phyloP scores from a whole-genome alignment of 805 yeast genomes.

The Saitoella complicata region DNA sequence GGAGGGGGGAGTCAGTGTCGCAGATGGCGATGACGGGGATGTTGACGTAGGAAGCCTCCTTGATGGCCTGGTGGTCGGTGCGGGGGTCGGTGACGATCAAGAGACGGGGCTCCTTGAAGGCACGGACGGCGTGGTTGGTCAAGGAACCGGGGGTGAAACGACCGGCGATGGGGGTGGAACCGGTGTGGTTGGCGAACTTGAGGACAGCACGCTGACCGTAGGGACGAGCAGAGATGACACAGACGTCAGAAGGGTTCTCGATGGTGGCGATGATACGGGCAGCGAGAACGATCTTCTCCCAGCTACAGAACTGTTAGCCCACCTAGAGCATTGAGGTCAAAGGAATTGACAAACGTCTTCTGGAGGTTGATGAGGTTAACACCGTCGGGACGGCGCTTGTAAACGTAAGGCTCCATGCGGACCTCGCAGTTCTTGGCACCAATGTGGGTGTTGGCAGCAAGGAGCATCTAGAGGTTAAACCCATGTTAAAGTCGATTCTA shows the following conservation, averaged over 20 bases:
- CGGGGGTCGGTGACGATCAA: slow-evolving; percentile 99
- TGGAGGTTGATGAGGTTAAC: slow-evolving; percentile 95
- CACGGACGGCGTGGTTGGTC: slow-evolving; percentile 99
- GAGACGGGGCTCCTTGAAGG: slow-evolving; percentile 99
- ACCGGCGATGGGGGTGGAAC: slow-evolving; percentile 99
- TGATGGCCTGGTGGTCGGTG: slow-evolving; percentile 99
- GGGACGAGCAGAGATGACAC: slow-evolving; percentile 97
- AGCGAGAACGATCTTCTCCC: slow-evolving; percentile 94
- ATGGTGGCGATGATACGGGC: slow-evolving; percentile 99
- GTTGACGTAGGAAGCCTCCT: slow-evolving; percentile 99
- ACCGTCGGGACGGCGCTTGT: slow-evolving; percentile 99
- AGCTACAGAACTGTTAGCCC: not conserved
- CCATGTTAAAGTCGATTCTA: slow-evolving; percentile 46
- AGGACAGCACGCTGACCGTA: slow-evolving; percentile 99
- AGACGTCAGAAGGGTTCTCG: slow-evolving; percentile 97
- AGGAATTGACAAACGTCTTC: slow-evolving; percentile 48
- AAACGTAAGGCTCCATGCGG: slow-evolving; percentile 88
- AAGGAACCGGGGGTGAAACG: slow-evolving; percentile 99
- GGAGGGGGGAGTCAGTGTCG: slow-evolving; percentile 98
- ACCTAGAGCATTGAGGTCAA: not conserved
- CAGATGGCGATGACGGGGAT: slow-evolving; percentile 98
- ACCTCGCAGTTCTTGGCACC: slow-evolving; percentile 99
- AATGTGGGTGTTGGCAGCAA: slow-evolving; percentile 99
- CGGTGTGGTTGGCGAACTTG: slow-evolving; percentile 99
- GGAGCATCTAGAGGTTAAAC: slow-evolving; percentile 95